Evolutionary conservation across 495 filamentous ascomycete genomes (phyloP), one percentile per base, ranked within the genome.

Genomic region (Penicillium tannophilum): DNA sequence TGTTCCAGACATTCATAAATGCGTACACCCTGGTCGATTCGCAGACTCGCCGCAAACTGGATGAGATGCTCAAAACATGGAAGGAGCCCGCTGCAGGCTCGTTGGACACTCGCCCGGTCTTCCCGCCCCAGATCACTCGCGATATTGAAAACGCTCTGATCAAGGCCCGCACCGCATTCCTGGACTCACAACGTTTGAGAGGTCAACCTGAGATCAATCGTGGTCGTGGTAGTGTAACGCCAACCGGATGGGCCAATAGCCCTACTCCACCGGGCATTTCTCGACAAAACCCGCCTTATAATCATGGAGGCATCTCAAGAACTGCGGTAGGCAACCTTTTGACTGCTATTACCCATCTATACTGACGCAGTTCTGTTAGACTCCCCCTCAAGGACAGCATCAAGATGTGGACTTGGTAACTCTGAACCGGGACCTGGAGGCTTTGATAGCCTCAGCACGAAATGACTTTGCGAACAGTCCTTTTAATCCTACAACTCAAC

Each of bases 61-160:
- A 98, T 59, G 92, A 95, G 73, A 93, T 98, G 90, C 82, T 98
- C 51, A 93, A 91, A 76, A 98, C 94, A 0, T 98, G 94, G 94
- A 98, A 97, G 72, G 90, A 96, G 69, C 91, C 95, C 17, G 91
- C 97, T 4, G 91, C 93, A 0, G 94, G 93, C 19, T 96, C 94
- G 12, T 81, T 93, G 54, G 92, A 95, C 64, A 84, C 85, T 2
- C 82, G 89, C 61, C 93, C 94, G 2, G 93, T 98, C 52, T 98
- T 98, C 71, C 85, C 90, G 16, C 78, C 82, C 12, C 92, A 97
- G 24, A 81, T 89, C 43, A 95, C 91, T 39, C 83, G 90, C 39
- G 88, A 89, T 53, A 98, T 98, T 63, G 94, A 98, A 69, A 96
- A 88, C 76, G 91, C 93, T 16, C 79, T 98, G 57, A 91, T 96